These are phyloP conservation scores for Dissophora ornata DNA, from an alignment of 192 early-diverging fungal genomes.

Conservation along the genomic window DNA sequence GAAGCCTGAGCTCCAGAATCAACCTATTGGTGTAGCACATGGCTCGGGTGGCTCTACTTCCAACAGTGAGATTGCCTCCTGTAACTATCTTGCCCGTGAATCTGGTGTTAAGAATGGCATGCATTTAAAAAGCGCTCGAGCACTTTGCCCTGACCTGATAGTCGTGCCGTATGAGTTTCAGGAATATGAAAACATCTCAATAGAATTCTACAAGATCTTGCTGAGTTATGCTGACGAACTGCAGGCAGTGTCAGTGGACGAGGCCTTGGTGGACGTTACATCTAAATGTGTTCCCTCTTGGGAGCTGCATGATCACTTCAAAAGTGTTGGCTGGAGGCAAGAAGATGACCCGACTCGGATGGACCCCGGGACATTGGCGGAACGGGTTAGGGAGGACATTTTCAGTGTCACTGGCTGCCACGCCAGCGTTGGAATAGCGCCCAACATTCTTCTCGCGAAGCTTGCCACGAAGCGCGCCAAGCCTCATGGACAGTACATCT, in stretches of 20 bases:
- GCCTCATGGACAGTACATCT: conserved; percentile 48
- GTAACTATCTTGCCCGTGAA: conserved; percentile 86
- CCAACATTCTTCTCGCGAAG: conserved; percentile 79
- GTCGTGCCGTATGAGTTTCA: conserved; percentile 70
- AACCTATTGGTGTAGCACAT: conserved; percentile 82
- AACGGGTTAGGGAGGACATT: conserved; percentile 64
- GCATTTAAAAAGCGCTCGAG: conserved; percentile 74
- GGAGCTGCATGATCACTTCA: conserved; percentile 15
- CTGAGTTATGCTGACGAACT: conserved; percentile 72
- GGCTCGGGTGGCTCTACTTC: conserved; percentile 48
- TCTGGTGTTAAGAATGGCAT: conserved; percentile 86
- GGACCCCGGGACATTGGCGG: conserved; percentile 60
- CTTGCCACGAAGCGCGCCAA: conserved; percentile 33
- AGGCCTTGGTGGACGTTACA: conserved; percentile 82
- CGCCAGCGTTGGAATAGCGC: conserved; percentile 81
- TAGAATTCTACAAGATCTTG: conserved; percentile 67
- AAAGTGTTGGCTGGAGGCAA: background rate
- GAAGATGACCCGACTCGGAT: background rate
- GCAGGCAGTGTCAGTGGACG: conserved; percentile 88
- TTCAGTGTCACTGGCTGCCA: conserved; percentile 66
- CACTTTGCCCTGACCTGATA: conserved; percentile 70
- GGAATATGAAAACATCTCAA: conserved; percentile 44
- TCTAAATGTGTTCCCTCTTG: conserved; percentile 42
- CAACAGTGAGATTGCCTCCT: conserved; percentile 81
- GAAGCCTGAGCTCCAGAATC: conserved; percentile 70